A percentile compares a stretch with the other conserved stretches of the same genome.
Evolutionary conservation across 1,284 basidiomycete species (phyloP).

Genomic region (Ganoderma resinaceum): DNA sequence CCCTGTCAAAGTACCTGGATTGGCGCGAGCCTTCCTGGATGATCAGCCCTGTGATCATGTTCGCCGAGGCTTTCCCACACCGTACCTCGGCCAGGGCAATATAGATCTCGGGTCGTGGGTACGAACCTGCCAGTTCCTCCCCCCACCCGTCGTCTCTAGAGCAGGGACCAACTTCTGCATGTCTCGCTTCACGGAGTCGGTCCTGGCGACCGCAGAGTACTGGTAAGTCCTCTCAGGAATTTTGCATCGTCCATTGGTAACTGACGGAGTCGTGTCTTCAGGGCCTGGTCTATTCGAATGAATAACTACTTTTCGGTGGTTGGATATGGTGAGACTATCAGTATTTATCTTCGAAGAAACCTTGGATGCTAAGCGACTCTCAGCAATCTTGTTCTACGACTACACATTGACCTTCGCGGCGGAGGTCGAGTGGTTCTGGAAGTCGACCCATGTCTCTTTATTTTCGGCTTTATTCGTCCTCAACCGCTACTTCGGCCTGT

Average conservation of each 20-base stretch:
- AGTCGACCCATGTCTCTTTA: constrained; percentile 16
- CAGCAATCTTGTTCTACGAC: constrained; percentile 34
- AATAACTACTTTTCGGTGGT: constrained; percentile 18
- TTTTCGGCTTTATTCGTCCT: constrained; percentile 26
- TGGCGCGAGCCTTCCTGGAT: background rate
- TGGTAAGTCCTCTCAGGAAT: too few relatives aligned
- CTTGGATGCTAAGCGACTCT: too few relatives aligned
- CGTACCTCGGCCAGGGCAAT: background rate
- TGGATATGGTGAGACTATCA: constrained; percentile 16
- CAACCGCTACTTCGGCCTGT: constrained; percentile 26
- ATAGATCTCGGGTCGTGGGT: background rate
- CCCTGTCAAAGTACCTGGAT: background rate
- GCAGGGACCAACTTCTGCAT: background rate
- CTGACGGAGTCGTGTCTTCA: constrained; percentile 15
- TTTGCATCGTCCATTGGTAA: constrained; percentile 10
- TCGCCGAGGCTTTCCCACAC: background rate
- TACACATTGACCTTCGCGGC: constrained; percentile 24
- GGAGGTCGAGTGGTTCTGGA: constrained; percentile 33
- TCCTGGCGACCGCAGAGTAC: constrained; percentile 21
- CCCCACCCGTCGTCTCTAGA: background rate
- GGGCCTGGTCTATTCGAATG: constrained; percentile 21
- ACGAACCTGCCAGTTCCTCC: background rate
- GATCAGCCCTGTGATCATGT: background rate
- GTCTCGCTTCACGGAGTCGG: constrained; percentile 1
- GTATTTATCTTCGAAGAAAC: background rate